phyloP scores from a whole-genome alignment of 2,329 filamentous ascomycete species.

The Rutstroemia sydowiana region DNA sequence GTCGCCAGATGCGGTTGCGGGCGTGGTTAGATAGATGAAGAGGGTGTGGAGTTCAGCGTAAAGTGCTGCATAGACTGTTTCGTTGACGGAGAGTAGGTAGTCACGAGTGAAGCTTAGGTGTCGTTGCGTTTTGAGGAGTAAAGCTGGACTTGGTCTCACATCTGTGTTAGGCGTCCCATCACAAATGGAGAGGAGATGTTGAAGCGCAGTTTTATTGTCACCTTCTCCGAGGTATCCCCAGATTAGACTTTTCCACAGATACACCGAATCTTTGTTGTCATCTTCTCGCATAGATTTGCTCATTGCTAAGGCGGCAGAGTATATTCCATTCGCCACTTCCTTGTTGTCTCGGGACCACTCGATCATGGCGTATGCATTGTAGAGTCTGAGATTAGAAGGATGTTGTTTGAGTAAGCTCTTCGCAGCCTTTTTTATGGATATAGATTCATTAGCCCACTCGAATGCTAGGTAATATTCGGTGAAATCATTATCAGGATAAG shows the following conservation, averaged over 20 bases:
- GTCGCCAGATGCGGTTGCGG: constrained; percentile 30
- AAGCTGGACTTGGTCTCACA: constrained; percentile 19
- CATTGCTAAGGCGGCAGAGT: constrained; percentile 60
- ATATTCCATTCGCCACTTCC: constrained; percentile 54
- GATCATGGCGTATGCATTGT: constrained; percentile 71
- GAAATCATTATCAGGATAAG: constrained; percentile 42
- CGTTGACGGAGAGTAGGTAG: constrained; percentile 44
- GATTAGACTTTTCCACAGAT: constrained; percentile 27
- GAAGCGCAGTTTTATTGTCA: constrained; percentile 28
- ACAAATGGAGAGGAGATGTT: constrained; percentile 35
- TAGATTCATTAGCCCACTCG: constrained; percentile 47
- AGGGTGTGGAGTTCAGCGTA: constrained; percentile 58
- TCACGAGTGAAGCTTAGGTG: constrained; percentile 47
- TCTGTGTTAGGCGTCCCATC: constrained; percentile 28
- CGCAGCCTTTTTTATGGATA: constrained; percentile 58
- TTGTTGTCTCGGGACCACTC: constrained; percentile 53
- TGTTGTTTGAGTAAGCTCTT: constrained; percentile 66
- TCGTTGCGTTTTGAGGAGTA: constrained; percentile 46
- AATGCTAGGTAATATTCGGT: constrained; percentile 66
- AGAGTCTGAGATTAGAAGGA: constrained; percentile 58
- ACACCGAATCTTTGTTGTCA: constrained; percentile 27
- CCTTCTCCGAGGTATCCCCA: constrained; percentile 23
- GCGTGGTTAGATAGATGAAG: constrained; percentile 52
- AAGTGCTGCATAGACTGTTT: constrained; percentile 41
- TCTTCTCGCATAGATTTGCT: constrained; percentile 33